These are phyloP conservation scores for Penicillium sp. DNA, from an alignment of 2,329 filamentous ascomycete genomes.

Conservation along the genomic window DNA sequence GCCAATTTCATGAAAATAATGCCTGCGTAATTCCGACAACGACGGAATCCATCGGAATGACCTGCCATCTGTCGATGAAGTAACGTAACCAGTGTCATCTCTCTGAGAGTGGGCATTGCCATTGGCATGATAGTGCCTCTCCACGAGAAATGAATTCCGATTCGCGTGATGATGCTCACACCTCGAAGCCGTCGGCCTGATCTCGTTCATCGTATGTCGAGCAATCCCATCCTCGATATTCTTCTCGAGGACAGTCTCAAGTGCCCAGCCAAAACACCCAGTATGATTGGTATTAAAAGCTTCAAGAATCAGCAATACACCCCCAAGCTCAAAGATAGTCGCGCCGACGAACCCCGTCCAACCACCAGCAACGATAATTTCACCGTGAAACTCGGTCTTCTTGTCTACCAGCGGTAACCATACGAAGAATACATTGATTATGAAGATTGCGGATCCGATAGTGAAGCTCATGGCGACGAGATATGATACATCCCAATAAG, in stretches of 20 bases:
- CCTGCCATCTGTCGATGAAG: slow-evolving; percentile 17
- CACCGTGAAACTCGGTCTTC: slow-evolving; percentile 53
- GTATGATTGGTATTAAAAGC: slow-evolving; percentile 65
- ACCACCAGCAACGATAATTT: slow-evolving; percentile 55
- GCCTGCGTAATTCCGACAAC: slow-evolving; percentile 54
- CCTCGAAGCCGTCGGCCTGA: slow-evolving; percentile 17
- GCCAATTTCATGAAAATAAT: slow-evolving; percentile 62
- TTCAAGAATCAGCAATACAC: slow-evolving; percentile 62
- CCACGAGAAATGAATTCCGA: slow-evolving; percentile 27
- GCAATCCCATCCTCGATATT: slow-evolving; percentile 18
- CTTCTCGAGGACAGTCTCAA: slow-evolving; percentile 51
- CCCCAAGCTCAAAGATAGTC: slow-evolving; percentile 64
- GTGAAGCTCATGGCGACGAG: slow-evolving; percentile 56
- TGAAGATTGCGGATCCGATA: slow-evolving; percentile 54
- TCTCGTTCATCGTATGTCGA: slow-evolving; percentile 5
- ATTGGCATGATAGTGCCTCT: neutral
- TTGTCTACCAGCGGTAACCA: slow-evolving; percentile 60
- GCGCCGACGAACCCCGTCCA: slow-evolving; percentile 66
- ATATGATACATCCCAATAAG: slow-evolving; percentile 58
- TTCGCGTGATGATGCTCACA: slow-evolving; percentile 47
- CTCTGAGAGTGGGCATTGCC: neutral
- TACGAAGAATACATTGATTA: slow-evolving; percentile 62
- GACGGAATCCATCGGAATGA: slow-evolving; percentile 62
- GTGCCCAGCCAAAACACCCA: slow-evolving; percentile 68
- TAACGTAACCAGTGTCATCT: slow-evolving; percentile 4